Percentiles rank a stretch among this genome's conserved stretches.
phyloP scores from a whole-genome alignment of 2,329 filamentous ascomycete species.

The Alternaria consortialis region DNA sequence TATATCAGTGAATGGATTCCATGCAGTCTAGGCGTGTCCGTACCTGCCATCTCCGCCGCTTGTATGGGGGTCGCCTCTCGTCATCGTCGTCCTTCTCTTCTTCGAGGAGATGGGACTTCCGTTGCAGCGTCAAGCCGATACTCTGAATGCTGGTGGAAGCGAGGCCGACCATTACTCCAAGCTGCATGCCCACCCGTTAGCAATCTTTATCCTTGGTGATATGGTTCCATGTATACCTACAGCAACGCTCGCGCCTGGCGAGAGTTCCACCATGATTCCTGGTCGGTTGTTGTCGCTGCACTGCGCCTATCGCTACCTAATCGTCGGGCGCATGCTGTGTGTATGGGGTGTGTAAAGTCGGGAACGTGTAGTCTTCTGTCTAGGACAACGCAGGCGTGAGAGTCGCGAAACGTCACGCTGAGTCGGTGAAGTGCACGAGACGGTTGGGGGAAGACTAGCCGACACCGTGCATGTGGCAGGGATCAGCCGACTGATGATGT shows the following conservation, averaged over 20 bases:
- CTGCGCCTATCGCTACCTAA: constrained; percentile 42
- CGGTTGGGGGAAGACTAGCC: constrained; percentile 31
- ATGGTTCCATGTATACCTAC: constrained; percentile 36
- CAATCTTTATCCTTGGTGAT: neutral
- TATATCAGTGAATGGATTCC: constrained; percentile 20
- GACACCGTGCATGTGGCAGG: constrained; percentile 36
- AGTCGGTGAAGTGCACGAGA: constrained; percentile 41
- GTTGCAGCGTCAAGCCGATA: constrained; percentile 91
- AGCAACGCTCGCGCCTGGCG: constrained; percentile 53
- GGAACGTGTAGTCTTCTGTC: neutral
- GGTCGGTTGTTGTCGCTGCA: constrained; percentile 27
- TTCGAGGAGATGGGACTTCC: constrained; percentile 97
- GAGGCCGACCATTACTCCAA: constrained; percentile 92
- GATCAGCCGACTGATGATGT: constrained; percentile 43
- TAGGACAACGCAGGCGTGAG: neutral
- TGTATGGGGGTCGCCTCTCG: constrained; percentile 84
- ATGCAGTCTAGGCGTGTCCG: constrained; percentile 14
- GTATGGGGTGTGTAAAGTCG: constrained; percentile 4
- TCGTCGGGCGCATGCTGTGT: constrained; percentile 40
- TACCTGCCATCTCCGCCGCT: constrained; percentile 89
- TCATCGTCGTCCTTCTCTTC: constrained; percentile 87
- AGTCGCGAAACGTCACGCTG: constrained; percentile 37
- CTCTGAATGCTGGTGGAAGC: constrained; percentile 95
- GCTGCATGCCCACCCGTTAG: constrained; percentile 58
- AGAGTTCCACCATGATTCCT: constrained; percentile 52